Evolutionary conservation across 2,329 filamentous ascomycete species (phyloP).

Genomic region (Neonectria punicea): DNA sequence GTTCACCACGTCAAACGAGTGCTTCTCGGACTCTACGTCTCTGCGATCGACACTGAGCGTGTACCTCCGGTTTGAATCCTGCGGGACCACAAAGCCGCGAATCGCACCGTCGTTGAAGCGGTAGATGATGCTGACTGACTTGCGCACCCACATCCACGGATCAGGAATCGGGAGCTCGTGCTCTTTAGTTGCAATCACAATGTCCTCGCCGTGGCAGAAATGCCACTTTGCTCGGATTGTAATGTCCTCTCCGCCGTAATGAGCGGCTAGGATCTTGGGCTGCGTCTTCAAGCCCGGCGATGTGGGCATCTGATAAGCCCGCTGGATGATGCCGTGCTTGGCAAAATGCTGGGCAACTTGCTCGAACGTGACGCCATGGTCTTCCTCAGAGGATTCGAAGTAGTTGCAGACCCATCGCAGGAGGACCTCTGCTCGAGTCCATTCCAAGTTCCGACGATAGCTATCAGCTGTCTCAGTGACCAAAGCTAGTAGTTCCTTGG

Average conservation of each 20-base stretch:
- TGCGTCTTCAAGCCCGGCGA: neutral
- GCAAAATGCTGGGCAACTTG: neutral
- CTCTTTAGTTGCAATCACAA: neutral
- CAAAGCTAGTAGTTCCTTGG: neutral
- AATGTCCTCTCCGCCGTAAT: neutral
- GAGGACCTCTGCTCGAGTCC: neutral
- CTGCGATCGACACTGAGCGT: neutral
- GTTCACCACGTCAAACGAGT: neutral
- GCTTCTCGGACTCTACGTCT: neutral
- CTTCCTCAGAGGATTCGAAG: neutral
- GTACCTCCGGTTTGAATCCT: neutral
- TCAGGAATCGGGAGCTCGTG: neutral
- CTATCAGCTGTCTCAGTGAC: neutral
- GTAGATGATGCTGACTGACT: conserved; percentile 2
- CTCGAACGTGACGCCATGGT: neutral
- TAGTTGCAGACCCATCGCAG: neutral
- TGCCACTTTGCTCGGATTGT: conserved; percentile 1
- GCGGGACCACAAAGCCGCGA: neutral
- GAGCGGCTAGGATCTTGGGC: conserved; percentile 1
- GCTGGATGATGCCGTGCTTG: neutral
- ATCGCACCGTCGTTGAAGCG: conserved; percentile 1
- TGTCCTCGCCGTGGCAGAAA: neutral
- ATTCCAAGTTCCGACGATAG: neutral
- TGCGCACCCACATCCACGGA: neutral
- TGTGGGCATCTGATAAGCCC: neutral